These are phyloP conservation scores for Knufia fluminis DNA, from an alignment of 2,329 filamentous ascomycete genomes.

Conservation along the genomic window DNA sequence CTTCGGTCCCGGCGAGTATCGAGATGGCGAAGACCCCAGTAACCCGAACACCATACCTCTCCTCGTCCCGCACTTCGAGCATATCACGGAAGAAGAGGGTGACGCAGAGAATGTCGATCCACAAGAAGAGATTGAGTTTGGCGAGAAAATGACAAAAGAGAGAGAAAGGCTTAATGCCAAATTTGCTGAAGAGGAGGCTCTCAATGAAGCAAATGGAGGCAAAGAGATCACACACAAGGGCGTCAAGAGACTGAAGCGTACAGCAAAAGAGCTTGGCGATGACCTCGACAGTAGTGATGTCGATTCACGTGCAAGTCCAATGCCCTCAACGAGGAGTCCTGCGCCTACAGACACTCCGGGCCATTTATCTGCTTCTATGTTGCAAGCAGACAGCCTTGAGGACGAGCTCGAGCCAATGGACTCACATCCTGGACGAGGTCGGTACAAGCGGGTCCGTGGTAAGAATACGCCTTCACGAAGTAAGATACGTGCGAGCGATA, in stretches of 20 bases:
- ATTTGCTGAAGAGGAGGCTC: constrained; percentile 29
- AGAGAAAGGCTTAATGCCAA: constrained; percentile 39
- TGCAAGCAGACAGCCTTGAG: constrained; percentile 26
- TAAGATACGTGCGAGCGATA: constrained; percentile 22
- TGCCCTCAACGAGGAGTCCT: constrained; percentile 17
- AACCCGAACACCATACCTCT: constrained; percentile 37
- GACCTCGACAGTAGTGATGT: constrained; percentile 20
- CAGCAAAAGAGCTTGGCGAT: constrained; percentile 22
- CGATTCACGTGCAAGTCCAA: constrained; percentile 22
- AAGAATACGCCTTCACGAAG: constrained; percentile 22
- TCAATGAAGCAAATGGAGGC: constrained; percentile 16
- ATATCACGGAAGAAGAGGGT: constrained; percentile 41
- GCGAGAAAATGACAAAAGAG: constrained; percentile 40
- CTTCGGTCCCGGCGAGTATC: constrained; percentile 53
- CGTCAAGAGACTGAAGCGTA: constrained; percentile 38
- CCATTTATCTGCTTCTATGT: constrained; percentile 11
- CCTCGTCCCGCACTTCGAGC: constrained; percentile 40
- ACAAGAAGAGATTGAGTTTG: constrained; percentile 39
- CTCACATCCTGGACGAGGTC: constrained; percentile 28
- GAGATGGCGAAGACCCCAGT: constrained; percentile 18
- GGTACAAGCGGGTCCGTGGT: constrained; percentile 30
- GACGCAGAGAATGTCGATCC: constrained; percentile 43
- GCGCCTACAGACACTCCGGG: constrained; percentile 17
- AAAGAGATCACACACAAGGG: constrained; percentile 34
- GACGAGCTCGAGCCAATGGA: constrained; percentile 33